Base-by-base conservation (phyloP, 2,329 filamentous ascomycete genomes). In the Tolypocladium nubicola region DNA sequence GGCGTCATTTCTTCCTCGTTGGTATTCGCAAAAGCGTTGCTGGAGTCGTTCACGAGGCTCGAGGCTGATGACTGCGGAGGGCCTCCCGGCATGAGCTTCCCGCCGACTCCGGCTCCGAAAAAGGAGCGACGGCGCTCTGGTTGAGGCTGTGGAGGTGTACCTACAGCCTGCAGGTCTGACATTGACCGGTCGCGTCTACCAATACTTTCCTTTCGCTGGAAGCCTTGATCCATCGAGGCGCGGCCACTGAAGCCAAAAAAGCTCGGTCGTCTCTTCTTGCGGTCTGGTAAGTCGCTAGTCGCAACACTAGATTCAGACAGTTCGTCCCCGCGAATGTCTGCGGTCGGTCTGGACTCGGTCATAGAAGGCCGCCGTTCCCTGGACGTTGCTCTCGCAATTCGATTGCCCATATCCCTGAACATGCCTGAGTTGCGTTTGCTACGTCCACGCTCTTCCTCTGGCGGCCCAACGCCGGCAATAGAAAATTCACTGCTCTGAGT, bases 341-440 rank as follows among this genome's bases (percentile, higher is more conserved):
- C 53, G 3, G 52, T 63, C 14, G 50, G 54, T 2, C 33, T 61
- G 16, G 56, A 56, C 9, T 65, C 65, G 3, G 64, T 59, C 52
- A 66, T 62, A 35, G 69, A 67, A 40, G 62, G 61, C 23, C 64
- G 68, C 26, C 69, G 68, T 23, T 74, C 70, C 8, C 61, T 61
- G 9, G 71, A 68, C 2, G 66, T 68, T 8, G 65, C 65, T 6
- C 70, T 68, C 19, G 67, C 65, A 49, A 80, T 69, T 56, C 74
- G 74, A 55, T 73, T 75, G 3, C 78, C 75, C 55, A 81, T 70
- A 19, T 79, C 78, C 60, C 79, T 81, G 60, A 83, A 77, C n/a
- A 82, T 66, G 23, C 69, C 75, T 13, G 73, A 77, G 57, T 71
- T 74, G 35, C 70, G 72, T 57, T 68, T 72, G 16, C 60, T 63